Evolutionary conservation across 306 rosid genomes (phyloP).

Genomic region (Pachyrhizus erosus): DNA sequence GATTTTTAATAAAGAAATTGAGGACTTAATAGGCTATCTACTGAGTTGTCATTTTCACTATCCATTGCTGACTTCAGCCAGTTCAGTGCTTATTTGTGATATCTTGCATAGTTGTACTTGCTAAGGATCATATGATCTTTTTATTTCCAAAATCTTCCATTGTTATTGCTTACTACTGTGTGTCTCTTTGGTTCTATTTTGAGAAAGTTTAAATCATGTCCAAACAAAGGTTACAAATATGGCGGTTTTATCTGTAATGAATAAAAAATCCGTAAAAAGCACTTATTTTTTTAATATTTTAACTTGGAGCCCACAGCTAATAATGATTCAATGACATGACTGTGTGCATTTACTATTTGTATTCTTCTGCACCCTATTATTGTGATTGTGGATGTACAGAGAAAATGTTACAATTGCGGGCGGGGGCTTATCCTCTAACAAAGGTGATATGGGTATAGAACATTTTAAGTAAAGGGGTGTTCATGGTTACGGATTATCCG

Average conservation of each 20-base stretch:
- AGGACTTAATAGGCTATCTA: background rate
- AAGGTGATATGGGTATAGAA: too few species aligned
- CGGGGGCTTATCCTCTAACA: background rate
- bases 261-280: background rate
- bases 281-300: background rate
- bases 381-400: background rate
- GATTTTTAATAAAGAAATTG: background rate
- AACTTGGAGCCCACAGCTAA: background rate
- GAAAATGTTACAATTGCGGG: background rate
- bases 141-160: background rate
- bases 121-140: background rate
- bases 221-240: background rate
- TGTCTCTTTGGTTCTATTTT: background rate
- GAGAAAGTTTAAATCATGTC: background rate
- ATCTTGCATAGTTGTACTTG: background rate
- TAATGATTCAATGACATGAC: background rate
- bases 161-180: background rate
- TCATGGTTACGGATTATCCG: too few species aligned
- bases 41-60: background rate
- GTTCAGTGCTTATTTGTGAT: background rate
- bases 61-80: background rate
- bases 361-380: background rate
- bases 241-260: too few species aligned
- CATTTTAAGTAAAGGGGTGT: background rate
- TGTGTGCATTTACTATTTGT: background rate